Conservation (phyloP, 2,329 filamentous ascomycete genomes). For the Hortaea werneckii region DNA sequence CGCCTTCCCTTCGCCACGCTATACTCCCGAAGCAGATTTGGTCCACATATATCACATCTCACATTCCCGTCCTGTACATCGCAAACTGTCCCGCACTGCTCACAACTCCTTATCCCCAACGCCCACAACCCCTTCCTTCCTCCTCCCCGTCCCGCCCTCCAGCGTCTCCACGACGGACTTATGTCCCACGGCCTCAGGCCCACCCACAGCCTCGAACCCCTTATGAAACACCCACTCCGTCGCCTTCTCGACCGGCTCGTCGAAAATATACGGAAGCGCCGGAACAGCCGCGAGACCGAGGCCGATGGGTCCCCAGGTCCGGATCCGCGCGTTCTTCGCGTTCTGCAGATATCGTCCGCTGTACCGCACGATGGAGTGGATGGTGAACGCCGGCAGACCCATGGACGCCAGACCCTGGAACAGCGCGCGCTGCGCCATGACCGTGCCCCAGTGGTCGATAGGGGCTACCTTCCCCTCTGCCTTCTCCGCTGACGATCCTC, state of each 20-base stretch:
- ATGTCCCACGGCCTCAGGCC: conserved; percentile 42
- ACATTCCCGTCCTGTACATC: too few relatives aligned
- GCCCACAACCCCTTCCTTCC: too few relatives aligned
- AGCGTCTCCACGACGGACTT: too few relatives aligned
- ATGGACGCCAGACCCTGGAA: conserved; percentile 90
- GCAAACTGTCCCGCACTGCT: too few relatives aligned
- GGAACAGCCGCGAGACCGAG: conserved; percentile 59
- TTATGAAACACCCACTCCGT: conserved; percentile 87
- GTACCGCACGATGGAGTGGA: conserved; percentile 86
- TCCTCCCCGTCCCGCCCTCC: too few relatives aligned
- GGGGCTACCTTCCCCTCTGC: conserved; percentile 44
- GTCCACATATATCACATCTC: too few relatives aligned
- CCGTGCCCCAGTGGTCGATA: conserved; percentile 79
- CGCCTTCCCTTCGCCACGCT: neutral
- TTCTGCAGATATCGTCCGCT: conserved; percentile 78
- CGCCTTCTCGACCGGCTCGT: conserved; percentile 83
- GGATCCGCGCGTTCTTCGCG: conserved; percentile 60
- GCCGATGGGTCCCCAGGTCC: conserved; percentile 86
- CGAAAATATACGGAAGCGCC: conserved; percentile 73
- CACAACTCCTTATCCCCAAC: too few relatives aligned
- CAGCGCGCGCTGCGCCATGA: conserved; percentile 81
- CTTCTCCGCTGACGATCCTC: neutral
- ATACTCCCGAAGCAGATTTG: neutral
- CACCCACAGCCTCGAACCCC: conserved; percentile 65
- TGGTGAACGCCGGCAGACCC: conserved; percentile 87